These are phyloP conservation scores for Rhizophagus clarus DNA, from an alignment of 192 early-diverging fungal species.

Conservation along the genomic window DNA sequence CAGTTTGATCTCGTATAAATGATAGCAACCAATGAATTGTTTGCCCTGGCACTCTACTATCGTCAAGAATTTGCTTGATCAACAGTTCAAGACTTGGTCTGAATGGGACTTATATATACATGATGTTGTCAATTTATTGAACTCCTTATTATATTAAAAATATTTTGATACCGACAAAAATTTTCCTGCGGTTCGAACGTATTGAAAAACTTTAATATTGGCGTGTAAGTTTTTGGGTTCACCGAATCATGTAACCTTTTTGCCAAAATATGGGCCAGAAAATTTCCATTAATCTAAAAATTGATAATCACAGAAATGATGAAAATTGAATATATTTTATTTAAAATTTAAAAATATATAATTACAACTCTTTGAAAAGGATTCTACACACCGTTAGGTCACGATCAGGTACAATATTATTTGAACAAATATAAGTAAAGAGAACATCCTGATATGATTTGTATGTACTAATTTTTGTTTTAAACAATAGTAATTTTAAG, in stretches of 20 bases:
- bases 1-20: slow-evolving; percentile 16
- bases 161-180: not conserved
- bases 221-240: not conserved
- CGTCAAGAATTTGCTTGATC: not conserved
- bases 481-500: not conserved
- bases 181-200: not conserved
- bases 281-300: slow-evolving; percentile 2
- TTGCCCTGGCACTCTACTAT: not conserved
- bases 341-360: not conserved
- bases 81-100: slow-evolving; percentile 11
- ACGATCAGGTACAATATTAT: slow-evolving; percentile 7
- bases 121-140: not conserved
- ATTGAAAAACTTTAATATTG: slow-evolving; percentile 22
- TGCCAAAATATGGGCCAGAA: not conserved
- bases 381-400: slow-evolving; percentile 6
- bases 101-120: slow-evolving; percentile 5
- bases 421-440: slow-evolving; percentile 9
- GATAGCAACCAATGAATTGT: slow-evolving; percentile 9
- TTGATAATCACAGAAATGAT: not conserved
- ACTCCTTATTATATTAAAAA: not conserved
- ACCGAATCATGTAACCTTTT: not conserved
- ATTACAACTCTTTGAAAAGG: not conserved
- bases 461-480: not conserved
- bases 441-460: slow-evolving; percentile 4
- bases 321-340: not conserved